Evolutionary conservation across 441 rosid species (phyloP).

Genomic region (Dalechampia spathulata): DNA sequence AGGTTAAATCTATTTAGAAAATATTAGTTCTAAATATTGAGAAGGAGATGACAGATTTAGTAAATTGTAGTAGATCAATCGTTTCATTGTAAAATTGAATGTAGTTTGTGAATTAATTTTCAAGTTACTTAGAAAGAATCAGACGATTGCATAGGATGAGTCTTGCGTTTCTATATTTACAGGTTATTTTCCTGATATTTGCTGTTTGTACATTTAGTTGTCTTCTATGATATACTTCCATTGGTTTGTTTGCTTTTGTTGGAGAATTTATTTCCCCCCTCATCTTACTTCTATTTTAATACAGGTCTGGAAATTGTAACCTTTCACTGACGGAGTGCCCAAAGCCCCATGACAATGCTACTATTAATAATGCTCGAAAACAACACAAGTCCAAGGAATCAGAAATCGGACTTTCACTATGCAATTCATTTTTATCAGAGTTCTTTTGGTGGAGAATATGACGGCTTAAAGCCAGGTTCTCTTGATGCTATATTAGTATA

Average conservation of each 20-base stretch:
- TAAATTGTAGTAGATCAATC: no score
- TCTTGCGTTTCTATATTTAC: no score
- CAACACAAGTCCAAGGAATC: constrained; percentile 66
- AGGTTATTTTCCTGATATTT: no score
- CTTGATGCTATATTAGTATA: constrained; percentile 27
- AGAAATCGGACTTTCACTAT: constrained; percentile 45
- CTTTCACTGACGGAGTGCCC: constrained; percentile 88
- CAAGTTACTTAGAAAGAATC: no score
- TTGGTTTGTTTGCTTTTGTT: constrained; percentile 3
- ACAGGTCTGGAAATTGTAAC: constrained; percentile 71
- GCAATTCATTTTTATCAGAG: constrained; percentile 67
- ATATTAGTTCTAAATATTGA: no score
- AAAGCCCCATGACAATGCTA: constrained; percentile 76
- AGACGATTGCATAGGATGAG: no score
- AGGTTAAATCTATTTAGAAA: no score
- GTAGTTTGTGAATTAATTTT: no score
- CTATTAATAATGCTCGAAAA: constrained; percentile 79
- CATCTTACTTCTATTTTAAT: constrained; percentile 19
- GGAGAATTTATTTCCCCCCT: neutral
- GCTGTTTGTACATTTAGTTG: neutral
- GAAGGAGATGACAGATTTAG: no score
- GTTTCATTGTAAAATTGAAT: no score
- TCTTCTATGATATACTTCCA: no score
- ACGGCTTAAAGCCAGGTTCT: constrained; percentile 83
- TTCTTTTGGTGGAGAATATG: constrained; percentile 69